Evolutionary conservation across 164 flowering plant genomes (phyloP).

Genomic region (Malania oleifera): DNA sequence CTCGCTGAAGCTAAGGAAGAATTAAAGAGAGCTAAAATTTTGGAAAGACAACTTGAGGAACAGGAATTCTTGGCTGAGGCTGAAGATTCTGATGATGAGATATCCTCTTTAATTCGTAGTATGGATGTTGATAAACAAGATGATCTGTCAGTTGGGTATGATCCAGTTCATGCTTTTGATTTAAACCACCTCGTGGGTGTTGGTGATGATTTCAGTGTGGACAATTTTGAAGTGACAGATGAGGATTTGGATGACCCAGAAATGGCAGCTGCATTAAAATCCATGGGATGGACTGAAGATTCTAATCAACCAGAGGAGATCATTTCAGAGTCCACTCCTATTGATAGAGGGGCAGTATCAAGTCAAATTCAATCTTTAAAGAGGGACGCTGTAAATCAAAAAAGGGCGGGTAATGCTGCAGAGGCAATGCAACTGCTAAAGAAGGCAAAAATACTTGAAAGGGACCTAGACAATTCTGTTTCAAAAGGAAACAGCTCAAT

Average conservation of each 20-base stretch:
- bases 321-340: slow-evolving; percentile 16
- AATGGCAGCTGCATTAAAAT: slow-evolving; percentile 53
- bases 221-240: slow-evolving; percentile 72
- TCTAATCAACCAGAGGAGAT: slow-evolving; percentile 22
- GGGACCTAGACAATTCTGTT: slow-evolving; percentile 35
- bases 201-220: slow-evolving; percentile 39
- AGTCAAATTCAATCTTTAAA: slow-evolving; percentile 62
- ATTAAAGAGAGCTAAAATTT: slow-evolving; percentile 73
- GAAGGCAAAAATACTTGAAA: slow-evolving; percentile 75
- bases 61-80: slow-evolving; percentile 69
- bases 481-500: slow-evolving; percentile 15
- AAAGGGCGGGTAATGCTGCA: slow-evolving; percentile 63
- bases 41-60: slow-evolving; percentile 85
- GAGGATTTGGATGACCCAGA: slow-evolving; percentile 88
- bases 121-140: slow-evolving; percentile 54
- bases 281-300: slow-evolving; percentile 85
- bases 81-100: slow-evolving; percentile 90
- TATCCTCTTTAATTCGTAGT: slow-evolving; percentile 54
- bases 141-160: slow-evolving; percentile 20
- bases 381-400: slow-evolving; percentile 59
- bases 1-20: slow-evolving; percentile 97
- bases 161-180: slow-evolving; percentile 28
- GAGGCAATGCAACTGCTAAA: slow-evolving; percentile 67
- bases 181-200: slow-evolving; percentile 33
- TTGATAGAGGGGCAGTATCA: slow-evolving; percentile 34